These are phyloP conservation scores for Aspergillus steynii DNA, from an alignment of 495 filamentous ascomycete genomes.

Conservation along the genomic window DNA sequence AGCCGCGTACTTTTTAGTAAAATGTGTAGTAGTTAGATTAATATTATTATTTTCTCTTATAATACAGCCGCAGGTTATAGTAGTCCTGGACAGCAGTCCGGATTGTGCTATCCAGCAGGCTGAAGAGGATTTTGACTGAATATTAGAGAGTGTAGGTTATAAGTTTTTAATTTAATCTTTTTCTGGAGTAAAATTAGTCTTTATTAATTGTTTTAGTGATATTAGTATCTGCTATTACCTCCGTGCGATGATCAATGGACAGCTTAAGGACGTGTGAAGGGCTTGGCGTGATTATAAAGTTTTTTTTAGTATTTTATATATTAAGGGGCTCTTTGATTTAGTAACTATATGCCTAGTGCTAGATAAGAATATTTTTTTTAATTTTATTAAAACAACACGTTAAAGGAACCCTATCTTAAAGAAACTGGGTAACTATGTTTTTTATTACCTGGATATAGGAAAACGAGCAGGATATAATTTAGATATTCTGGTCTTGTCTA, in stretches of 20 bases:
- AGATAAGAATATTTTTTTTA: conserved; percentile 10
- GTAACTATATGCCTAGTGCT: conserved; percentile 8
- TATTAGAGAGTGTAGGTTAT: not conserved
- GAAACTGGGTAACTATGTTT: conserved; percentile 5
- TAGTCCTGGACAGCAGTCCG: conserved; percentile 4
- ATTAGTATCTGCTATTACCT: conserved; percentile 1
- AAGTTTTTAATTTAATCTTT: not conserved
- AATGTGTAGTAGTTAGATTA: conserved; percentile 13
- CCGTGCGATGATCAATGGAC: not conserved
- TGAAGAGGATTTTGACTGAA: conserved; percentile 8
- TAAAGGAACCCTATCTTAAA: conserved; percentile 10
- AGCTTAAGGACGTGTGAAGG: not conserved
- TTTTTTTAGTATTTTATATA: conserved; percentile 11
- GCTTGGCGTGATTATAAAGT: conserved; percentile 1
- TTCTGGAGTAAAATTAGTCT: conserved; percentile 2
- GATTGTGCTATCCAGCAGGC: not conserved
- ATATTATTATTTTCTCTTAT: conserved; percentile 6
- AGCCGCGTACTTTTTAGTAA: conserved; percentile 14
- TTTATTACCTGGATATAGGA: conserved; percentile 19
- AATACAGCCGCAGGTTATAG: conserved; percentile 17
- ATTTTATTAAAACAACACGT: conserved; percentile 20
- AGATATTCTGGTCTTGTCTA: conserved; percentile 18
- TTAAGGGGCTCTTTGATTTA: conserved; percentile 14
- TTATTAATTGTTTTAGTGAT: not conserved
- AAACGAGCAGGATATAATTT: conserved; percentile 5